Conservation (phyloP, 2,329 filamentous ascomycete species). For the Ceratocystis variospora region DNA sequence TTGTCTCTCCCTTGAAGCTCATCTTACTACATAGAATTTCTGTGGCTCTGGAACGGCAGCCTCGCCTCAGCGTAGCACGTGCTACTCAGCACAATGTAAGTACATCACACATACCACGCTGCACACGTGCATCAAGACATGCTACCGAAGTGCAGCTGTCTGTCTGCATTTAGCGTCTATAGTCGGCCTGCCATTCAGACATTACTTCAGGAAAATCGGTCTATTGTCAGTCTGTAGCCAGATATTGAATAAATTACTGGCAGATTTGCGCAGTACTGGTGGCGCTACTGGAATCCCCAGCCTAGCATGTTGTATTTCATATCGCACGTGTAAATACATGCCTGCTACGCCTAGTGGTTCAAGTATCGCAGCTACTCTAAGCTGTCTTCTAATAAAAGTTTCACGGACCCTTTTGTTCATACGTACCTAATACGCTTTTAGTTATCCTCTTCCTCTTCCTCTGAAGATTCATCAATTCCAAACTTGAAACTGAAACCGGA, state of each 20-base stretch:
- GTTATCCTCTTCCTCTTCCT: constrained; percentile 17
- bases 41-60: background rate
- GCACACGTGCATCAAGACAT: background rate
- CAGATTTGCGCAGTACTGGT: no score
- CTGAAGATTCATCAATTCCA: constrained; percentile 30
- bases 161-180: background rate
- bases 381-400: background rate
- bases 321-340: no score
- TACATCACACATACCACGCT: no score
- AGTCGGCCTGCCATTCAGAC: background rate
- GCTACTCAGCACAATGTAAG: no score
- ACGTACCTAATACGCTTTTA: background rate
- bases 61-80: background rate
- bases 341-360: background rate
- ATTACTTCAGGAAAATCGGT: no score
- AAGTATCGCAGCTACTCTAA: background rate
- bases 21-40: background rate
- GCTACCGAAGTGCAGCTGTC: background rate
- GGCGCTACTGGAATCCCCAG: no score
- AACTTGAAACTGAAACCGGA: constrained; percentile 43
- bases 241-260: no score
- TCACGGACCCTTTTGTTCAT: background rate
- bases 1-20: background rate
- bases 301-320: no score
- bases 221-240: no score